These are phyloP conservation scores for Microbotryum scabiosae DNA, from an alignment of 1,284 basidiomycete genomes.

Conservation along the genomic window DNA sequence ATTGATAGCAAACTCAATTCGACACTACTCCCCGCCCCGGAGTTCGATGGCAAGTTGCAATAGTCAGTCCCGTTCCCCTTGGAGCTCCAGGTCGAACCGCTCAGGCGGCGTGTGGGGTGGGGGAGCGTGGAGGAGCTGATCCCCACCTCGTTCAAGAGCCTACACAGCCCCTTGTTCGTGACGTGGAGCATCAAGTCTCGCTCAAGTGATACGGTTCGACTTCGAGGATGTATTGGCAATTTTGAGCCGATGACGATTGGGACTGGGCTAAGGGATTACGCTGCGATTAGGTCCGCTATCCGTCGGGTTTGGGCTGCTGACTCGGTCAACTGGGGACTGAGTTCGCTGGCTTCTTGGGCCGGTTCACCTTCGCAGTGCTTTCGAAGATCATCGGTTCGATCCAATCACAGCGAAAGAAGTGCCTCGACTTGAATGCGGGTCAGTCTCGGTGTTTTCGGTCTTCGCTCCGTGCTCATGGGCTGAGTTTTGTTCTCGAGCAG, in stretches of 20 bases:
- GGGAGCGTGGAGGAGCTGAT: background rate
- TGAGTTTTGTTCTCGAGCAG: conserved; percentile 42
- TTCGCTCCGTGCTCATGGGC: background rate
- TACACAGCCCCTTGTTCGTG: conserved; percentile 82
- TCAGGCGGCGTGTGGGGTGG: background rate
- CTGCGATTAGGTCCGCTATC: conserved; percentile 58
- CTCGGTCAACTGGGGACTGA: no score
- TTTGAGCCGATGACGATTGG: conserved; percentile 70
- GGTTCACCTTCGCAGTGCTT: conserved; percentile 37
- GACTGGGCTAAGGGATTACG: conserved; percentile 78
- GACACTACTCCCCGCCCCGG: conserved; percentile 29
- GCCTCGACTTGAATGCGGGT: conserved; percentile 73
- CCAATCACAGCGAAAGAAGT: conserved; percentile 69
- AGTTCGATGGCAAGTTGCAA: conserved; percentile 21
- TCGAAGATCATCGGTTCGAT: conserved; percentile 48
- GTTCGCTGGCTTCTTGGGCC: background rate
- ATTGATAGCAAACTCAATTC: conserved; percentile 40
- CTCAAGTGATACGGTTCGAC: conserved; percentile 45
- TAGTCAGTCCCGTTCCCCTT: conserved; percentile 25
- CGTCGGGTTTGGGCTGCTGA: no score
- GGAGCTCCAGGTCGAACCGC: background rate
- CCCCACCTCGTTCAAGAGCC: background rate
- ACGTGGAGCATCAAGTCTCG: conserved; percentile 74
- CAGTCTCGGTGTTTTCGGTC: conserved; percentile 39
- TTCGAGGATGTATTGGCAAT: conserved; percentile 92